Percentiles rank a stretch among this genome's conserved stretches.
phyloP scores from a whole-genome alignment of 1,284 basidiomycete species.

The Exobasidium cylindrosporum region DNA sequence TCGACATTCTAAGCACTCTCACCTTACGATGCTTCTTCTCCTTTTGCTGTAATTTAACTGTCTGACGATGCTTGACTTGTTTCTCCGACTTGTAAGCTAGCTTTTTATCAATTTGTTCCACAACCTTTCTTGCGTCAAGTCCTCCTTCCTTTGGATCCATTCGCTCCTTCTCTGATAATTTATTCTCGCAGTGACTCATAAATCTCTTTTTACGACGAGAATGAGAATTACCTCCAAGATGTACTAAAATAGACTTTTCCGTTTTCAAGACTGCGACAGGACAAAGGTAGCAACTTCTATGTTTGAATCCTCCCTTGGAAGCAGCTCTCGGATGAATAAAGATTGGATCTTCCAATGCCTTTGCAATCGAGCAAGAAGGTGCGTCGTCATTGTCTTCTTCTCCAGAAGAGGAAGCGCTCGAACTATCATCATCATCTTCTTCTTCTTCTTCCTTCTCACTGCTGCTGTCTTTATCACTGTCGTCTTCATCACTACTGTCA shows the following conservation, averaged over 20 bases:
- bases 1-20: no score
- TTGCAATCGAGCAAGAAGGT: not conserved
- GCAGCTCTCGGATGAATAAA: not conserved
- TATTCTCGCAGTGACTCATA: not conserved
- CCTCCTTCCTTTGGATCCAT: not conserved
- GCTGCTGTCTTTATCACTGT: not conserved
- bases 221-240: not conserved
- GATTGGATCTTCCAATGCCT: not conserved
- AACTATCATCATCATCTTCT: not conserved
- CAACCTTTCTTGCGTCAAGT: not conserved
- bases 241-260: not conserved
- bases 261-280: not conserved
- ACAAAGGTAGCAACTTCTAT: not conserved
- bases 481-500: constrained; percentile 2
- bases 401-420: not conserved
- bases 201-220: not conserved
- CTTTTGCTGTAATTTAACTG: not conserved
- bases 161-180: not conserved
- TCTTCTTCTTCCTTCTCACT: not conserved
- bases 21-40: not conserved
- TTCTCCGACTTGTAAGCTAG: not conserved
- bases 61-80: not conserved
- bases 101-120: not conserved
- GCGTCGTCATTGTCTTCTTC: not conserved
- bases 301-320: not conserved